Evolutionary conservation across 2,329 filamentous ascomycete genomes (phyloP), one percentile per base, ranked within the genome.

Genomic region (Ceratocystis cacaofunesta): DNA sequence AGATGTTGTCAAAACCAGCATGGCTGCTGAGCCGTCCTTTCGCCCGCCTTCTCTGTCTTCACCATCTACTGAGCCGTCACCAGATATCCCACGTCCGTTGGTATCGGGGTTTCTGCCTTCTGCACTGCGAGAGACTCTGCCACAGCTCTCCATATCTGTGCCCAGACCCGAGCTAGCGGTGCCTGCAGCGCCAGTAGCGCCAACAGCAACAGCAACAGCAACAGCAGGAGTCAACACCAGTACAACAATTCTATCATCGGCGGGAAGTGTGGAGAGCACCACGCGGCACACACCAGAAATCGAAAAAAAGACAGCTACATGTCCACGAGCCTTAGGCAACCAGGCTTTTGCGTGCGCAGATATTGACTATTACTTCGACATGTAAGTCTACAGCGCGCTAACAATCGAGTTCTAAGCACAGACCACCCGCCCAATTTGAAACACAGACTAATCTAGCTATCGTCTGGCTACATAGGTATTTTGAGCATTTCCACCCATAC

Each of bases 351-450:
- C 80, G 0, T 78, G 79, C 0, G 77, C 80, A 52, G 80, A 83
- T 55, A 78, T 83, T 64, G 78, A 81, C 65, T 80, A 77, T 70
- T 83, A 83, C 68, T 83, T 83, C 70, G 75, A 79, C 66, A 80
- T 78, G 77, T 80, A 68, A 65, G 73, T 44, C 58, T 3, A 6
- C 28, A 7, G 30, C 50, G 28, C 22, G 22, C 25, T 19, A 15
- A 12, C 10, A 28, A 25, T 25, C 22, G 5, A 25, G 36, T 19
- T 46, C 19, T 1, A n/a, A 15, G 19, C 7, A 32, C 25, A 22
- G 2, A 22, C n/a, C 43, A 5, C 28, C 44, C 28, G 25, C 52
- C 32, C 32, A 36, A 36, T 36, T 36, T 55, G 17, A 52, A 55
- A 25, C 61, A 25, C 22, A 3, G 22, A 36, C 10, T 36, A 36